Evolutionary conservation across 352 stramenopile genomes (phyloP).

Genomic region (Phytophthora podocarpi): DNA sequence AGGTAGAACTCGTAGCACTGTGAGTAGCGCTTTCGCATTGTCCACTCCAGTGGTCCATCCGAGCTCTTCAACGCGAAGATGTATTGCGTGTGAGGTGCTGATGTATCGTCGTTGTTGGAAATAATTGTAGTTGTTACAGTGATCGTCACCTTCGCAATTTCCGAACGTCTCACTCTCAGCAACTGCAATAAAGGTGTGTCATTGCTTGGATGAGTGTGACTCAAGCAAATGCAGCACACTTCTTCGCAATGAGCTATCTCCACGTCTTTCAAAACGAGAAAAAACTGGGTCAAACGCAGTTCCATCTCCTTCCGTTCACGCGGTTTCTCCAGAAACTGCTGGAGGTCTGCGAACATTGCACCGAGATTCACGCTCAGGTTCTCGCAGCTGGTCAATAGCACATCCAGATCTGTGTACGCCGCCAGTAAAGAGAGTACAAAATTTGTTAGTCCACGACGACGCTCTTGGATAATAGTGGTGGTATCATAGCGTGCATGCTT

Average conservation of each 20-base stretch:
- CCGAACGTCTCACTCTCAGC: not conserved
- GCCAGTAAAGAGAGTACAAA: not conserved
- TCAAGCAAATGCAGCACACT: not conserved
- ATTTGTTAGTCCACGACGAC: not conserved
- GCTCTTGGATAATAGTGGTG: not conserved
- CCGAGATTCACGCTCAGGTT: not conserved
- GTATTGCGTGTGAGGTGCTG: not conserved
- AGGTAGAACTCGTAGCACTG: not conserved
- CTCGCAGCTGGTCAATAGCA: not conserved
- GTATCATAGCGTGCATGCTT: not conserved
- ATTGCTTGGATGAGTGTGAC: not conserved
- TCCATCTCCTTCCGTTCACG: not conserved
- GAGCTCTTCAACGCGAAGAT: not conserved
- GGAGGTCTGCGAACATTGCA: not conserved
- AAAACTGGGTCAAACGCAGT: not conserved
- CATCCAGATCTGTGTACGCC: constrained; percentile 1
- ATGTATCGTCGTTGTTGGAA: not conserved
- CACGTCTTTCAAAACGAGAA: not conserved
- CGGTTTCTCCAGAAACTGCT: not conserved
- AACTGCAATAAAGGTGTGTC: not conserved
- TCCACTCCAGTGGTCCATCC: not conserved
- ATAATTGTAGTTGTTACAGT: not conserved
- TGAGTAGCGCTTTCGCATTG: not conserved
- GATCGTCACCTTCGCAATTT: no score
- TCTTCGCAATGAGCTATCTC: no score